phyloP scores from a whole-genome alignment of 2,329 filamentous ascomycete genomes.

The Aspergillus fijiensis region DNA sequence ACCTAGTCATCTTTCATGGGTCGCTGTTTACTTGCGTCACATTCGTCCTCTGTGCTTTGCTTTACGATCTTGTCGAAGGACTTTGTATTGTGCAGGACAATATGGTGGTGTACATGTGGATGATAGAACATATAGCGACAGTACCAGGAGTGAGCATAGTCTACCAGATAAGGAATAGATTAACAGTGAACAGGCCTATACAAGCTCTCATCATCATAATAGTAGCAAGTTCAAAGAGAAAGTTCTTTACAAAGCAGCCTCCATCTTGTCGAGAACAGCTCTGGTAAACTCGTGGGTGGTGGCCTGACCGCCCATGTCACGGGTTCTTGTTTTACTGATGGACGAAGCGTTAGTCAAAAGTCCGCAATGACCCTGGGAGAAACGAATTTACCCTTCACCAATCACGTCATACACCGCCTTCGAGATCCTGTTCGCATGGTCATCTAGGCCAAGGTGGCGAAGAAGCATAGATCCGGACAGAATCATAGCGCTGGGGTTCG shows the following conservation, averaged over 20 bases:
- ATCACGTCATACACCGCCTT: constrained; percentile 77
- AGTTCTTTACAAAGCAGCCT: constrained; percentile 60
- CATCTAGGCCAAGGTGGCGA: constrained; percentile 92
- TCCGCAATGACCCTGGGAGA: not conserved
- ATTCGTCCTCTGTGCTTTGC: constrained; percentile 18
- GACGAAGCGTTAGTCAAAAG: constrained; percentile 42
- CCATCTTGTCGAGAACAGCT: constrained; percentile 94
- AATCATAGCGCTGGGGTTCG: constrained; percentile 94
- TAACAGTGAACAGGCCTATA: constrained; percentile 16
- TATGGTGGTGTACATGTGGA: constrained; percentile 25
- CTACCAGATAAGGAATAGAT: constrained; percentile 6
- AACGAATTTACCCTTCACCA: constrained; percentile 74
- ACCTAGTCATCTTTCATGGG: not conserved
- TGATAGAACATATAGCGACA: constrained; percentile 29
- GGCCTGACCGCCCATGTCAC: constrained; percentile 89
- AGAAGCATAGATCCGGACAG: constrained; percentile 96
- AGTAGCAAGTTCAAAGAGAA: constrained; percentile 19
- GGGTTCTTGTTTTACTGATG: constrained; percentile 76
- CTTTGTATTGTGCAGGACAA: constrained; percentile 14
- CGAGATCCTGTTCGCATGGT: constrained; percentile 97
- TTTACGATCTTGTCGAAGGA: constrained; percentile 10
- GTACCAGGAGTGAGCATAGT: constrained; percentile 12
- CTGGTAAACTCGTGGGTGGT: constrained; percentile 94
- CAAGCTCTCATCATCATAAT: constrained; percentile 27
- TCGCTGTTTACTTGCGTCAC: not conserved